Conservation (phyloP, 805 yeast species). For the Cyberlindnera japonica region DNA sequence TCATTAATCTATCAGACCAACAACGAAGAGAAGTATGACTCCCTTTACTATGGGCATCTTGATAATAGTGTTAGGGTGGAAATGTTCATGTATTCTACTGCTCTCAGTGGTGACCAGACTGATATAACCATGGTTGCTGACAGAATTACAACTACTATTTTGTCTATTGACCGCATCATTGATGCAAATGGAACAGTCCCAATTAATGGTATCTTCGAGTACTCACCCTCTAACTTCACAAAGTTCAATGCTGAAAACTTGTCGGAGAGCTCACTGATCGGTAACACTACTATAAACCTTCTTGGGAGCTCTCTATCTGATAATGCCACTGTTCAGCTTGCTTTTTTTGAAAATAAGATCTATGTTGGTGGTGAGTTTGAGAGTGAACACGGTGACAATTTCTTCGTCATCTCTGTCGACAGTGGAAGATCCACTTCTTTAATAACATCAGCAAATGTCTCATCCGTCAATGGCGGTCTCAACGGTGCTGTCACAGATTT, state of each 20-base stretch:
- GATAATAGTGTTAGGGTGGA: constrained; percentile 45
- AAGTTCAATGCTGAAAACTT: constrained; percentile 28
- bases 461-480: constrained; percentile 35
- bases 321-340: constrained; percentile 38
- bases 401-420: constrained; percentile 32
- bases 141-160: constrained; percentile 49
- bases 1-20: constrained; percentile 74
- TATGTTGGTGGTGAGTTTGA: constrained; percentile 49
- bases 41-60: constrained; percentile 66
- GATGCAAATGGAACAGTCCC: constrained; percentile 35
- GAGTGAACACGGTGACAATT: constrained; percentile 35
- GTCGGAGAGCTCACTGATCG: constrained; percentile 31
- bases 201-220: constrained; percentile 82
- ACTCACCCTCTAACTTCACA: constrained; percentile 65
- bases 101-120: constrained; percentile 18
- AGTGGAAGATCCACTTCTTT: constrained; percentile 14
- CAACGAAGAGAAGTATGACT: constrained; percentile 73
- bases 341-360: constrained; percentile 32
- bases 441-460: constrained; percentile 20
- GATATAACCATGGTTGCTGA: constrained; percentile 66
- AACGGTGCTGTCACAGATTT: constrained; percentile 37
- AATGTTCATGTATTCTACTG: constrained; percentile 35
- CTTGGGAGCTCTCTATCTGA: constrained; percentile 33
- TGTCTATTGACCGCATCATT: constrained; percentile 39
- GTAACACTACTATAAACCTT: constrained; percentile 43